Evolutionary conservation across 2,329 filamentous ascomycete genomes (phyloP).

Genomic region (Arachnomyces sp.): DNA sequence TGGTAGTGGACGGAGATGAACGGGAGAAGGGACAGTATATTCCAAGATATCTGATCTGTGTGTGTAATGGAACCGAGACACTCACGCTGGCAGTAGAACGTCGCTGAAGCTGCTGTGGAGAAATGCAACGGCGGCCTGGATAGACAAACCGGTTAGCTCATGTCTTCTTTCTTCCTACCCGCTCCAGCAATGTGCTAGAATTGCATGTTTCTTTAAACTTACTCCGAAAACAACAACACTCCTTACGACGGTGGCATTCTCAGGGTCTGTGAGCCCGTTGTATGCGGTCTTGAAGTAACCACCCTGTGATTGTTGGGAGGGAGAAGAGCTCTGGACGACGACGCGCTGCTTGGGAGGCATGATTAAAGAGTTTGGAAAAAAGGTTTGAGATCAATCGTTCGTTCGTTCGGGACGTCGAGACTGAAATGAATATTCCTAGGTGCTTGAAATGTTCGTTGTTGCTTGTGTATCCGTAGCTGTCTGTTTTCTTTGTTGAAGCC

Average conservation of each 20-base stretch:
- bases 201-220: constrained; percentile 28
- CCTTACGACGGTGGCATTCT: constrained; percentile 62
- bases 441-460: constrained; percentile 1
- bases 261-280: constrained; percentile 55
- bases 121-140: constrained; percentile 60
- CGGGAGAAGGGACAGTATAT: no score
- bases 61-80: constrained; percentile 11
- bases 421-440: background rate
- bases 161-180: constrained; percentile 2
- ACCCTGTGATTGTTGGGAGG: constrained; percentile 36
- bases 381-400: constrained; percentile 1
- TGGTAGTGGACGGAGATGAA: no score
- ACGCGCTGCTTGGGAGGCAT: constrained; percentile 61
- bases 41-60: no score
- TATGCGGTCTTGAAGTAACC: constrained; percentile 55
- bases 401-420: background rate
- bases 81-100: constrained; percentile 56
- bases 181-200: background rate
- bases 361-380: constrained; percentile 5
- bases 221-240: constrained; percentile 63
- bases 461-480: background rate
- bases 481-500: constrained; percentile 4
- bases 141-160: constrained; percentile 12
- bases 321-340: constrained; percentile 43
- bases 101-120: constrained; percentile 62